Evolutionary conservation across 2,329 filamentous ascomycete species (phyloP).

Genomic region (Cercospora citrullina): DNA sequence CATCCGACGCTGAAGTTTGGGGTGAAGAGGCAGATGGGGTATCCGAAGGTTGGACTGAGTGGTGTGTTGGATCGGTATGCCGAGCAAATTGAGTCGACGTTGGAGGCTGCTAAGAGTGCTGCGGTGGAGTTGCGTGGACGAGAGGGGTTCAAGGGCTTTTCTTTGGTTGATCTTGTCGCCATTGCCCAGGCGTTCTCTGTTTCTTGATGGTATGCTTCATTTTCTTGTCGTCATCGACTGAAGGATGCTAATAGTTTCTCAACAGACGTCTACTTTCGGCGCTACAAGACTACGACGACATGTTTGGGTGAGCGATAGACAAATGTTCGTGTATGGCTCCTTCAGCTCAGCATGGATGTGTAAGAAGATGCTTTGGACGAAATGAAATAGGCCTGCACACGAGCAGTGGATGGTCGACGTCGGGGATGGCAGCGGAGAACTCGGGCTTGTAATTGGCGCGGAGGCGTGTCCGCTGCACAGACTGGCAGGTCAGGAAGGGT

Average conservation of each 20-base stretch:
- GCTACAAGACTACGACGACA: not conserved
- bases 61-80: not conserved
- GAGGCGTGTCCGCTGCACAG: not conserved
- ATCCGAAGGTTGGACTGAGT: not conserved
- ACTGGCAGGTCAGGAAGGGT: not conserved
- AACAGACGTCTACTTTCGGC: not conserved
- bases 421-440: conserved; percentile 2
- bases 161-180: conserved; percentile 7
- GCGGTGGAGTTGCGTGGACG: not conserved
- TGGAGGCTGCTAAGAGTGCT: not conserved
- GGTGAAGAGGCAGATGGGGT: not conserved
- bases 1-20: conserved; percentile 1
- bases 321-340: not conserved
- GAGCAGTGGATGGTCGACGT: not conserved
- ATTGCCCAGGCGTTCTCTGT: conserved; percentile 10
- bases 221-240: not conserved
- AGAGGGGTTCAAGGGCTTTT: conserved; percentile 13
- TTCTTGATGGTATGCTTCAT: conserved; percentile 1
- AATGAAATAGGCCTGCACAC: not conserved
- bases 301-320: not conserved
- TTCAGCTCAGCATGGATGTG: not conserved
- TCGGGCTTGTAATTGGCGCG: conserved; percentile 3
- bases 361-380: not conserved
- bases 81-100: not conserved
- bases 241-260: not conserved